These are phyloP conservation scores for Debaryomyces castellii DNA, from an alignment of 805 yeast species.

Conservation along the genomic window DNA sequence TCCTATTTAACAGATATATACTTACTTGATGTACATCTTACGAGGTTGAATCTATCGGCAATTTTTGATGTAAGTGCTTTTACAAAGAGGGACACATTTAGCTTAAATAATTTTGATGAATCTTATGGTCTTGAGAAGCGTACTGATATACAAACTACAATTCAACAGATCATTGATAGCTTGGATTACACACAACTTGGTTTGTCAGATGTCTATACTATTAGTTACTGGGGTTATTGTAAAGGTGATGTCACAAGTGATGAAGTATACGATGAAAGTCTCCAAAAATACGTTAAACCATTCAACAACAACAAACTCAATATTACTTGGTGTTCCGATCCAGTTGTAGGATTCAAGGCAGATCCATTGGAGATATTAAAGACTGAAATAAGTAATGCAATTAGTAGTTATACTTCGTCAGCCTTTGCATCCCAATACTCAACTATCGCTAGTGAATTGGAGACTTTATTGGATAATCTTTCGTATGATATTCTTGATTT, in stretches of 20 bases:
- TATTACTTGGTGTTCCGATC: conserved; percentile 51
- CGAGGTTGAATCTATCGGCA: conserved; percentile 29
- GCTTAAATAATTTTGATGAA: not conserved
- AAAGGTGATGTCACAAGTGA: conserved; percentile 22
- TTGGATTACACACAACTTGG: conserved; percentile 34
- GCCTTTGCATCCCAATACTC: conserved; percentile 14
- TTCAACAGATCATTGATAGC: conserved; percentile 16
- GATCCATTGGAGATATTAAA: conserved; percentile 46
- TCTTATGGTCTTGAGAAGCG: not conserved
- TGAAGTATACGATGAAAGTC: conserved; percentile 2
- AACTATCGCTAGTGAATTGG: conserved; percentile 16
- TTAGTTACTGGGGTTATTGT: conserved; percentile 46
- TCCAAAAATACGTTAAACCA: conserved; percentile 10
- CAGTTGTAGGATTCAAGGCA: conserved; percentile 56
- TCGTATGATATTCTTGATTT: conserved; percentile 37
- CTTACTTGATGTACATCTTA: conserved; percentile 34
- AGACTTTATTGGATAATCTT: conserved; percentile 20
- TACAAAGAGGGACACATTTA: conserved; percentile 8
- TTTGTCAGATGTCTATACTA: conserved; percentile 38
- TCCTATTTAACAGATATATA: conserved; percentile 34
- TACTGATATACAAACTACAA: conserved; percentile 3
- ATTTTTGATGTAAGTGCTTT: conserved; percentile 19
- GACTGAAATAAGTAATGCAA: conserved; percentile 28
- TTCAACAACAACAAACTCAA: conserved; percentile 32
- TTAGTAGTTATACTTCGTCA: conserved; percentile 20